These are phyloP conservation scores for Globisporangium ultimum DNA, from an alignment of 352 stramenopile genomes.

Conservation along the genomic window DNA sequence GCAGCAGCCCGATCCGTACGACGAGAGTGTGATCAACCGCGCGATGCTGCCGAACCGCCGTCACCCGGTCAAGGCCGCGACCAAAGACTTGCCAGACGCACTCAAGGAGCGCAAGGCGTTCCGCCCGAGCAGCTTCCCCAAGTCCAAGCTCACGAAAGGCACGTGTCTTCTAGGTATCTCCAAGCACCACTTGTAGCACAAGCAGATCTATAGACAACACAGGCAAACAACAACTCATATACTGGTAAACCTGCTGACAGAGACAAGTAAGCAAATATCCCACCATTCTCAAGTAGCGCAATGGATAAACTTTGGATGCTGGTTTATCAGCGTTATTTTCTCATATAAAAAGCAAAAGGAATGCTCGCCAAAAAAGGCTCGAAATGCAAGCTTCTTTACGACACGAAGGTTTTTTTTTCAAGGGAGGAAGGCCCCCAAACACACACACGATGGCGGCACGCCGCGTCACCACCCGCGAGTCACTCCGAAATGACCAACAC, in stretches of 20 bases:
- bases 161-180: conserved; percentile 75
- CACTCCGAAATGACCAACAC: neutral
- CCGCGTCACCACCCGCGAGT: no score
- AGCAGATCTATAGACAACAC: conserved; percentile 1
- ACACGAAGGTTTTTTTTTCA: no score
- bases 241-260: no score
- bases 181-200: conserved; percentile 65
- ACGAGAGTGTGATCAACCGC: conserved; percentile 66
- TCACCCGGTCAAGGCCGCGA: conserved; percentile 69
- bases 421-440: no score
- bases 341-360: no score
- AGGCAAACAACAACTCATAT: neutral
- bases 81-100: conserved; percentile 45
- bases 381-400: no score
- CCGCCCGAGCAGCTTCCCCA: conserved; percentile 53
- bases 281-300: no score
- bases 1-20: conserved; percentile 58
- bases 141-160: conserved; percentile 70
- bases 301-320: no score
- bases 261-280: no score
- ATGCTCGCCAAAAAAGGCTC: no score
- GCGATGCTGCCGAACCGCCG: conserved; percentile 68
- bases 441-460: no score
- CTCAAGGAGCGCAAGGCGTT: conserved; percentile 74
- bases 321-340: no score